Conservation (phyloP, 176 grass and related monocot species). For the Juncus inflexus region DNA sequence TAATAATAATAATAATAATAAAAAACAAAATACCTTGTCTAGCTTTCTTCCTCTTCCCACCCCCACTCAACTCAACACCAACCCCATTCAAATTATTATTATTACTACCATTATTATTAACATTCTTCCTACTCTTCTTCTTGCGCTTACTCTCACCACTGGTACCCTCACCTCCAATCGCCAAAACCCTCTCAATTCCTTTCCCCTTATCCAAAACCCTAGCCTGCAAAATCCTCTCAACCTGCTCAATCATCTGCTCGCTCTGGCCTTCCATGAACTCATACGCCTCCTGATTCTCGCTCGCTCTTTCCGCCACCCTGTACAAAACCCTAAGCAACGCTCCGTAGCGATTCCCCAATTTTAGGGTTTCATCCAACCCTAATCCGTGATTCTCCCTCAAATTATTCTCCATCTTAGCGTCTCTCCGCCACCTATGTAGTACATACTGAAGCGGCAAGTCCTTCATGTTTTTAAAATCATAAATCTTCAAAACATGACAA, state of each 20-base stretch:
- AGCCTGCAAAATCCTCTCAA: conserved; percentile 70
- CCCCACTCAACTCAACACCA: conserved; percentile 13
- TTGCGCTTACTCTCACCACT: conserved; percentile 28
- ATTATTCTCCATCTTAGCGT: conserved; percentile 51
- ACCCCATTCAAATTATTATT: too few species aligned
- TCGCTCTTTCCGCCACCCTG: conserved; percentile 59
- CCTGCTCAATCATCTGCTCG: conserved; percentile 73
- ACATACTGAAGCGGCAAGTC: conserved; percentile 75
- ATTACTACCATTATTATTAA: conserved; percentile 43
- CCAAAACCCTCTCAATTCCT: conserved; percentile 52
- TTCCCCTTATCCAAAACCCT: conserved; percentile 68
- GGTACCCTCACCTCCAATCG: conserved; percentile 21
- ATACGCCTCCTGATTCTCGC: conserved; percentile 58
- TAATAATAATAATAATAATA: conserved; percentile 2
- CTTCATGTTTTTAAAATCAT: conserved; percentile 82
- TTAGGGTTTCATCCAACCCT: conserved; percentile 49
- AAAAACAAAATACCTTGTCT: conserved; percentile 42
- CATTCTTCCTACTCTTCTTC: conserved; percentile 46
- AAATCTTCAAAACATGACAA: conserved; percentile 71
- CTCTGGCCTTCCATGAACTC: conserved; percentile 63
- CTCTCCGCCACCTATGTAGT: conserved; percentile 82
- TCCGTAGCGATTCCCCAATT: conserved; percentile 47
- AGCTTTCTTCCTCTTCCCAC: conserved; percentile 55
- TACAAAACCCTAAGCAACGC: conserved; percentile 48
- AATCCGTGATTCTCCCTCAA: conserved; percentile 43